Base-by-base conservation (phyloP, 192 early-diverging fungal genomes). In the Coemansia sp. region DNA sequence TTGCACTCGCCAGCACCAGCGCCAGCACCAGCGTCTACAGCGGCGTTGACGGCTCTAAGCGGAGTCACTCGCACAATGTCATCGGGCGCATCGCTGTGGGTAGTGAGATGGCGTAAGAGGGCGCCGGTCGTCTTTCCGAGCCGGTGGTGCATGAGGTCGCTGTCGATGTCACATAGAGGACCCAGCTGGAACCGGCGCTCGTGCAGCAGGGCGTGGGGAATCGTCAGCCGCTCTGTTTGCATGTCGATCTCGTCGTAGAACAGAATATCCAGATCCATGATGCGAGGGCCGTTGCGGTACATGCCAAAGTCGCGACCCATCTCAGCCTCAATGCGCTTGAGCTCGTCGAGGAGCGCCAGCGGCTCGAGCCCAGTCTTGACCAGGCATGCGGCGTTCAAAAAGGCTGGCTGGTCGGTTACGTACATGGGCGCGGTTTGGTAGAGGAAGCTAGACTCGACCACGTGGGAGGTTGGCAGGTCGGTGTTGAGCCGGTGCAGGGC, bases 371-470 rank as follows among this genome's bases (percentile, higher is more conserved):
- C 78, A 1, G 98, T 99, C 43, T 81, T 79, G 53, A 97, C 89
- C 81, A 95, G 93, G 74, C 88, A 91, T 0, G 90, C 94, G 5
- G 88, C 95, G 66, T 99, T 99, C 61, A 99, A 70, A 75, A 98
- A 99, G 43, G 80, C 72, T 4, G 94, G 91, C 74, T 99, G 98
- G 41, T 99, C 94, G 15, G 88, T 86, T 18, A 90, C 87, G 77
- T 99, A 98, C 98, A 99, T 99, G 36, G 98, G 95, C 11, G 90
- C 86, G 0, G 97, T 97, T 74, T 98, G 95, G 80, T 99, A 99
- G 33, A 99, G 81, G 79, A 95, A 99, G 31, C 94, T 95, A 11
- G 98, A 98, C 69, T 98, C 95, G 13, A 91, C 74, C 1, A 99
- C 73, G 24, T 71, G 60, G 61, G 85, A 82, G 27, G 50, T 64